Percentiles rank a stretch among this genome's conserved stretches.
phyloP scores from a whole-genome alignment of 768 basidiomycete genomes.

The Obba rivulosa region DNA sequence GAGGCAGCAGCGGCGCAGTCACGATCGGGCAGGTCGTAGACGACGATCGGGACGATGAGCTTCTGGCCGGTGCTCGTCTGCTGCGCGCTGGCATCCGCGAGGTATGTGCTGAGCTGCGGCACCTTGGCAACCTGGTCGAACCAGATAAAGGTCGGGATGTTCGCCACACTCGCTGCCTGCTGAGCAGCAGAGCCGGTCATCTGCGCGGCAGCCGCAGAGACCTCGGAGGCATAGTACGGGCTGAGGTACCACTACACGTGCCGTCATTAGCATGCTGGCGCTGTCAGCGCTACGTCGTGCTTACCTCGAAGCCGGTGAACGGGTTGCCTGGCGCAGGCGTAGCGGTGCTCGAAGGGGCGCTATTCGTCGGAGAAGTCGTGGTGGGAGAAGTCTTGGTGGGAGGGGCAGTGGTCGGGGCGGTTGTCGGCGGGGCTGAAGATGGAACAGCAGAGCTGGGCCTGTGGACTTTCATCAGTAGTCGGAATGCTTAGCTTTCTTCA shows the following conservation, averaged over 20 bases:
- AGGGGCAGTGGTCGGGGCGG: constrained; percentile 10
- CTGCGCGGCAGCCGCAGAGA: constrained; percentile 40
- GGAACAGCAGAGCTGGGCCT: constrained; percentile 12
- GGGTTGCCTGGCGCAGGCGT: constrained; percentile 45
- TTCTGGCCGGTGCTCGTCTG: constrained; percentile 41
- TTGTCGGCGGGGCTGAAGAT: constrained; percentile 8
- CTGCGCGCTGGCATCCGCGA: constrained; percentile 46
- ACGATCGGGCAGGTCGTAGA: constrained; percentile 57
- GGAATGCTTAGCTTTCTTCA: neutral
- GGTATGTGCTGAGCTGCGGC: constrained; percentile 48
- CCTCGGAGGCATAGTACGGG: constrained; percentile 53
- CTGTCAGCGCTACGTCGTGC: neutral
- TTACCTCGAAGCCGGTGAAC: constrained; percentile 42
- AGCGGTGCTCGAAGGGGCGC: constrained; percentile 18
- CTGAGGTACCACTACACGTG: constrained; percentile 40
- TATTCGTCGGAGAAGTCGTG: constrained; percentile 21
- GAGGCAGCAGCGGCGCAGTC: constrained; percentile 63
- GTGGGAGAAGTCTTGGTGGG: constrained; percentile 7
- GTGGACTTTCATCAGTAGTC: neutral
- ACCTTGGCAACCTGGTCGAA: constrained; percentile 54
- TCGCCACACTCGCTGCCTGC: constrained; percentile 48
- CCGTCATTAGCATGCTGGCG: neutral
- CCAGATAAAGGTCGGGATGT: constrained; percentile 61
- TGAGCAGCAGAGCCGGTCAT: constrained; percentile 45
- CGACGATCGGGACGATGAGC: constrained; percentile 35